These are phyloP conservation scores for Styphnolobium japonicum DNA, from an alignment of 306 rosid species.

Conservation along the genomic window DNA sequence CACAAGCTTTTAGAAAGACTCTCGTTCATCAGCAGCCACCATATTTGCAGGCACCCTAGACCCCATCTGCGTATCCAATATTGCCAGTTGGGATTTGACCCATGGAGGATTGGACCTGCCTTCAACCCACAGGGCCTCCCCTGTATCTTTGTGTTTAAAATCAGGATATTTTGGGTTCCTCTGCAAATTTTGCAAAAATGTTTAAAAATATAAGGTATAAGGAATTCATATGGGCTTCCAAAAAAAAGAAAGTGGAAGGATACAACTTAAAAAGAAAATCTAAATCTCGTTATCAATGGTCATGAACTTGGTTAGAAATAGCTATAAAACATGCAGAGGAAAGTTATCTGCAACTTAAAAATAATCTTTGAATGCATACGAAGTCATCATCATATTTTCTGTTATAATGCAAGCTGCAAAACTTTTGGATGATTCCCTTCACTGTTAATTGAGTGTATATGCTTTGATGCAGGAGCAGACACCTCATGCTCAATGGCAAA, in stretches of 20 bases:
- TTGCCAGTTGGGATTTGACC: constrained; percentile 83
- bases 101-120: constrained; percentile 83
- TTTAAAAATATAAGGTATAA: neutral
- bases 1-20: constrained; percentile 41
- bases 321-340: neutral
- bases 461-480: neutral
- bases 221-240: constrained; percentile 9
- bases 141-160: constrained; percentile 93
- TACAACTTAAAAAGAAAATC: neutral
- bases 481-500: neutral
- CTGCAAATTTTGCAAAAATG: constrained; percentile 42
- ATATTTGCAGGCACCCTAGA: constrained; percentile 44
- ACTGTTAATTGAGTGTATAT: neutral
- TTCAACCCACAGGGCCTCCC: constrained; percentile 91
- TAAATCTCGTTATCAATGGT: neutral
- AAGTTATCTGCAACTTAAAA: neutral
- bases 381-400: neutral
- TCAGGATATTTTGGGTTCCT: constrained; percentile 88
- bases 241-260: neutral
- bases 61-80: constrained; percentile 68
- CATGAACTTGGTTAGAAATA: too few relatives aligned
- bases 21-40: constrained; percentile 37
- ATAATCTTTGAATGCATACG: neutral
- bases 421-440: neutral
- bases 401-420: neutral